These are phyloP conservation scores for Tolypocladium endophyticum DNA, from an alignment of 2,329 filamentous ascomycete genomes.

Conservation along the genomic window DNA sequence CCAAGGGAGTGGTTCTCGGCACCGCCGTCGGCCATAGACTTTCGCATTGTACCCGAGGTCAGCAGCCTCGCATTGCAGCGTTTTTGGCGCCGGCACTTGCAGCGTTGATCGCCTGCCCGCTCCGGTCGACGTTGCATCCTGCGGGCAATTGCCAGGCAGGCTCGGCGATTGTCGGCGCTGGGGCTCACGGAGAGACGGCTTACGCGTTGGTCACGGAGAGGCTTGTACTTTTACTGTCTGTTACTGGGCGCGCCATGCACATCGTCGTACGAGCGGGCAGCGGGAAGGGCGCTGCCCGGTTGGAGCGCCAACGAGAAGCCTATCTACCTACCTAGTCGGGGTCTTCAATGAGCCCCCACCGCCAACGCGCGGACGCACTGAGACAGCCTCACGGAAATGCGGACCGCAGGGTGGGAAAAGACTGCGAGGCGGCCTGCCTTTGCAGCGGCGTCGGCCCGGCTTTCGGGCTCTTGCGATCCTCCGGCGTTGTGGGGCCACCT, in stretches of 20 bases:
- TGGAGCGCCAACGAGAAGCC: background rate
- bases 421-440: background rate
- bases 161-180: background rate
- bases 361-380: background rate
- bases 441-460: slow-evolving; percentile 6
- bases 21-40: background rate
- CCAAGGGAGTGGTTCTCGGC: background rate
- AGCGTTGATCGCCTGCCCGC: background rate
- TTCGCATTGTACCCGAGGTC: too few relatives aligned
- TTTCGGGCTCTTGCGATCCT: slow-evolving; percentile 16
- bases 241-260: background rate
- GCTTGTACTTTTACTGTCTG: background rate
- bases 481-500: slow-evolving; percentile 8
- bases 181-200: background rate
- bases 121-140: background rate
- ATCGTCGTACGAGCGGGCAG: background rate
- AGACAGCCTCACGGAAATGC: background rate
- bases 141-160: background rate
- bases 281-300: background rate
- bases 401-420: too few relatives aligned
- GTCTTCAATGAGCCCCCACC: background rate
- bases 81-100: background rate
- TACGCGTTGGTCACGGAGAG: background rate
- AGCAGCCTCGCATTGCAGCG: background rate
- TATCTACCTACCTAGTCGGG: too few relatives aligned